A percentile compares a stretch with the other conserved stretches of the same genome.
Evolutionary conservation across 1,139 yeast species (phyloP).

Genomic region (Saccharomyces hybrid): DNA sequence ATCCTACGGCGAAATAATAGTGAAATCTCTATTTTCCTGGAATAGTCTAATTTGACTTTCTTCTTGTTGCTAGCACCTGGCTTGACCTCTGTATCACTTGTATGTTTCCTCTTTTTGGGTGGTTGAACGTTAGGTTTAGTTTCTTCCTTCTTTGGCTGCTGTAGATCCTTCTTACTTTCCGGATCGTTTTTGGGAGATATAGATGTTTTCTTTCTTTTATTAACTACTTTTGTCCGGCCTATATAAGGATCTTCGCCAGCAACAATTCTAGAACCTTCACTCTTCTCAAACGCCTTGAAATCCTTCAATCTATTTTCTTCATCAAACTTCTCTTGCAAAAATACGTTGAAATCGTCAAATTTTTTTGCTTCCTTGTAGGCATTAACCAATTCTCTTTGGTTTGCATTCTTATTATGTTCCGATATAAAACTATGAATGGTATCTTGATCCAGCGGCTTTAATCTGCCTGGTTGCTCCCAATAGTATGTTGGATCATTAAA

Average conservation of each 20-base stretch:
- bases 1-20: conserved; percentile 26
- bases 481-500: conserved; percentile 32
- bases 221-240: conserved; percentile 5
- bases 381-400: conserved; percentile 20
- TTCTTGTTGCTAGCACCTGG: conserved; percentile 3
- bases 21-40: conserved; percentile 25
- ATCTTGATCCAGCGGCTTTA: conserved; percentile 17
- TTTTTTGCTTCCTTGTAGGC: conserved; percentile 28
- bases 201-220: conserved; percentile 2
- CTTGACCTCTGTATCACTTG: background rate
- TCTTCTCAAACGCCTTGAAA: conserved; percentile 13
- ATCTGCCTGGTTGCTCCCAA: conserved; percentile 29
- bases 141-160: background rate
- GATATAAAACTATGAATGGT: conserved; percentile 16
- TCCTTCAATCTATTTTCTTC: conserved; percentile 24
- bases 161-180: no score
- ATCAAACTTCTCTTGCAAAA: conserved; percentile 20
- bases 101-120: background rate
- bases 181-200: background rate
- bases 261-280: conserved; percentile 11
- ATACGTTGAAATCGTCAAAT: conserved; percentile 20
- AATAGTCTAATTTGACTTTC: conserved; percentile 20
- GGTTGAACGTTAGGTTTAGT: background rate
- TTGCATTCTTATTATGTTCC: conserved; percentile 9
- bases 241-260: conserved; percentile 28